A percentile compares a stretch with the other conserved stretches of the same genome.
Conservation (phyloP, 257 asterid genomes). For the Scutellaria minor region DNA sequence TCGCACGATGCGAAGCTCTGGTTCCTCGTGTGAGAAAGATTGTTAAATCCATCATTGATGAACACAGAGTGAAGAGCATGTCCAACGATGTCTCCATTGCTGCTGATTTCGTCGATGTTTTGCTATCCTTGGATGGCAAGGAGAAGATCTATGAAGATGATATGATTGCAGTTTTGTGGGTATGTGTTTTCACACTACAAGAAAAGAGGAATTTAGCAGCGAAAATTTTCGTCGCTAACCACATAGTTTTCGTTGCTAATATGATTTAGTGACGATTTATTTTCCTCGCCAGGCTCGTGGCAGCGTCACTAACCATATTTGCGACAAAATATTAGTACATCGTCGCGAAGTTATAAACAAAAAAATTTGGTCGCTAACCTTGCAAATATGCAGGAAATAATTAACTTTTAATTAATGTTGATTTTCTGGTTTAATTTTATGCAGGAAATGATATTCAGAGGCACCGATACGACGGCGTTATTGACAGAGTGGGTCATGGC, state of each 20-base stretch:
- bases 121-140: constrained; percentile 69
- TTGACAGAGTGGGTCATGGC: constrained; percentile 32
- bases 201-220: no score
- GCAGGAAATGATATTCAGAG: constrained; percentile 65
- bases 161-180: constrained; percentile 87
- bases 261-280: no score
- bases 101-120: constrained; percentile 68
- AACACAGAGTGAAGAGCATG: constrained; percentile 34
- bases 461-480: constrained; percentile 64
- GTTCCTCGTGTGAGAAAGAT: constrained; percentile 60
- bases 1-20: constrained; percentile 46
- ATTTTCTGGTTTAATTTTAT: not conserved
- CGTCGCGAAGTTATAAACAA: no score
- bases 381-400: no score
- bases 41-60: constrained; percentile 48
- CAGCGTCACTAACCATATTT: no score
- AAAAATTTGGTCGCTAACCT: no score
- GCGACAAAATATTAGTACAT: no score
- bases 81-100: not conserved
- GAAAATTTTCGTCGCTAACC: no score
- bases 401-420: not conserved
- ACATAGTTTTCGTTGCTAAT: no score
- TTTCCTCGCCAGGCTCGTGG: no score
- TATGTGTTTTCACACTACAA: no score
- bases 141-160: constrained; percentile 77